Evolutionary conservation across 2,329 filamentous ascomycete species (phyloP).

Genomic region (Chaetoscypha palmicola): DNA sequence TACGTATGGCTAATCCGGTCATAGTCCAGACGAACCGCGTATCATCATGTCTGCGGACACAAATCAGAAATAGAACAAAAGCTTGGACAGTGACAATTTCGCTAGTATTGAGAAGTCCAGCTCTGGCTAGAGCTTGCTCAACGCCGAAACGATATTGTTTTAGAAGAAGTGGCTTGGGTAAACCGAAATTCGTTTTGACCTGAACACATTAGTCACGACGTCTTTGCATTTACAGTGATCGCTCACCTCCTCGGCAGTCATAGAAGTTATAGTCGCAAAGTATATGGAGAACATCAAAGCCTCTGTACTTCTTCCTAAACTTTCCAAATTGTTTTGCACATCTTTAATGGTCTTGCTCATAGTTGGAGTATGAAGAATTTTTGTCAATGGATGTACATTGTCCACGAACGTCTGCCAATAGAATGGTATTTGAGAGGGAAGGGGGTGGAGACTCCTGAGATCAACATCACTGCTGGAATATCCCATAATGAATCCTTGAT

Average conservation of each 20-base stretch:
- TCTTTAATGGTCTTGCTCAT: conserved; percentile 54
- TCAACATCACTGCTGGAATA: conserved; percentile 66
- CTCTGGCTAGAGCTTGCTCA: conserved; percentile 48
- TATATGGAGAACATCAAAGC: conserved; percentile 50
- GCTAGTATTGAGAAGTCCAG: conserved; percentile 47
- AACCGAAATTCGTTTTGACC: conserved; percentile 32
- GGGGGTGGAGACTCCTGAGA: conserved; percentile 55
- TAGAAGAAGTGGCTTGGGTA: conserved; percentile 39
- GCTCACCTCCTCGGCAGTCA: conserved; percentile 29
- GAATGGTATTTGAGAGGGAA: conserved; percentile 56
- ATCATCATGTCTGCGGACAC: conserved; percentile 42
- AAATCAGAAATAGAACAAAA: conserved; percentile 47
- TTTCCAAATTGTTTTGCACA: conserved; percentile 52
- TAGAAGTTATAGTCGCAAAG: conserved; percentile 43
- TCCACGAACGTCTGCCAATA: conserved; percentile 67
- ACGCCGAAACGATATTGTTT: conserved; percentile 44
- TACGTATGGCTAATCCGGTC: conserved; percentile 50
- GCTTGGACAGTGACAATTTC: conserved; percentile 49
- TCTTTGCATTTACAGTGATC: not conserved
- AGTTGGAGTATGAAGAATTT: conserved; percentile 63
- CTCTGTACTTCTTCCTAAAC: conserved; percentile 40
- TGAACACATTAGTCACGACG: conserved; percentile 13
- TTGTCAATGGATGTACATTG: conserved; percentile 67
- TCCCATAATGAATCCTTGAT: conserved; percentile 67
- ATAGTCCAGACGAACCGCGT: conserved; percentile 46